Evolutionary conservation across 768 basidiomycete species (phyloP).

Genomic region (Lactarius sp.): DNA sequence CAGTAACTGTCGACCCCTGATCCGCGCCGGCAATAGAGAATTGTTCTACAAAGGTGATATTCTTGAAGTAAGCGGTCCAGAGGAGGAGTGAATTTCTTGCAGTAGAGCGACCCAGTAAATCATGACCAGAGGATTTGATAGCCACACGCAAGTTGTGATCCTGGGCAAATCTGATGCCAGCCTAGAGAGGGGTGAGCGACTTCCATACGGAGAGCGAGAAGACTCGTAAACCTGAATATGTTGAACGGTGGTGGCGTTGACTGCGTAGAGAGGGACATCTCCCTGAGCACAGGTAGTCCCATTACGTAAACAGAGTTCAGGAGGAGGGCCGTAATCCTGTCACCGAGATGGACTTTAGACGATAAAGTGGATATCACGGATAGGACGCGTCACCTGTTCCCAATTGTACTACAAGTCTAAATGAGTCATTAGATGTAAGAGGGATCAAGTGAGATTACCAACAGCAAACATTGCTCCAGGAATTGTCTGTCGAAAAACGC

Average conservation of each 20-base stretch:
- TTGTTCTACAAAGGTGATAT: slow-evolving; percentile 23
- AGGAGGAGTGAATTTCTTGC: slow-evolving; percentile 38
- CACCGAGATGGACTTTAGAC: background rate
- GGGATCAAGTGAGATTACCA: background rate
- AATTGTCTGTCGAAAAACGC: slow-evolving; percentile 15
- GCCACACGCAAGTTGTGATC: background rate
- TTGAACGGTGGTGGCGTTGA: slow-evolving; percentile 20
- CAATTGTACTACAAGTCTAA: slow-evolving; percentile 18
- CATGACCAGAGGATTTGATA: background rate
- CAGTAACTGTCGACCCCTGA: slow-evolving; percentile 28
- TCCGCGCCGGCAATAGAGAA: slow-evolving; percentile 2
- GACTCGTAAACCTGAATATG: slow-evolving; percentile 10
- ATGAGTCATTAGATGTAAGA: background rate
- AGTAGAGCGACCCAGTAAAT: slow-evolving; percentile 27
- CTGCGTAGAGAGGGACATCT: slow-evolving; percentile 21
- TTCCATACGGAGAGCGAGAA: background rate
- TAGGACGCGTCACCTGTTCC: slow-evolving; percentile 17
- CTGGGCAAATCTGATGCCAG: background rate
- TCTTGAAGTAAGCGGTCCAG: slow-evolving; percentile 38
- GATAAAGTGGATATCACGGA: background rate
- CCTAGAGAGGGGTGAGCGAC: background rate
- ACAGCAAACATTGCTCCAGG: slow-evolving; percentile 25
- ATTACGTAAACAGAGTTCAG: background rate
- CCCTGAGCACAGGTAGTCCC: slow-evolving; percentile 19
- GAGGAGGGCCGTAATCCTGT: slow-evolving; percentile 14